Conservation (phyloP, 1,284 basidiomycete genomes). For the Hypsizygus ulmarius region DNA sequence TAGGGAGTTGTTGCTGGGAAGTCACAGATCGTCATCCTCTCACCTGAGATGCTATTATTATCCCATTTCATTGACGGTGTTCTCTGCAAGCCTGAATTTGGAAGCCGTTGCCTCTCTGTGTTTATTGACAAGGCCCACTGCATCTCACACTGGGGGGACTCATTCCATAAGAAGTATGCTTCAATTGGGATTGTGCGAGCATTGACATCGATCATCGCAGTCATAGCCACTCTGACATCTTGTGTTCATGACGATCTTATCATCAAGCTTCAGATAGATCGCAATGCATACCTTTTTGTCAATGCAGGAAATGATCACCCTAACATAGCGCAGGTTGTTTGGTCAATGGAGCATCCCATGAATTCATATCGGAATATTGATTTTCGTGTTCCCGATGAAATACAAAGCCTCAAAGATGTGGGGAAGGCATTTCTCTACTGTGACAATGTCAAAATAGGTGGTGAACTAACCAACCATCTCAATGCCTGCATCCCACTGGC, state of each 20-base stretch:
- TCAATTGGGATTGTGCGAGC: constrained; percentile 33
- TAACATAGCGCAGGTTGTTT: constrained; percentile 37
- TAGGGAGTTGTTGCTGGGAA: constrained; percentile 30
- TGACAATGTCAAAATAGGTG: constrained; percentile 25
- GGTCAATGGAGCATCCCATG: constrained; percentile 35
- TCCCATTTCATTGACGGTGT: constrained; percentile 31
- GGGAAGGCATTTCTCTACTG: constrained; percentile 28
- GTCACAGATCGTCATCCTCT: constrained; percentile 37
- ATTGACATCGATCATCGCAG: constrained; percentile 27
- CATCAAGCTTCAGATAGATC: constrained; percentile 29
- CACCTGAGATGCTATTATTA: constrained; percentile 38
- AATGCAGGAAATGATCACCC: constrained; percentile 37
- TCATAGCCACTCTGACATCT: constrained; percentile 38
- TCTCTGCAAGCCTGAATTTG: constrained; percentile 30
- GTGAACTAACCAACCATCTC: constrained; percentile 26
- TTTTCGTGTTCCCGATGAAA: constrained; percentile 29
- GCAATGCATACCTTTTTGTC: constrained; percentile 18
- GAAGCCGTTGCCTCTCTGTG: constrained; percentile 26
- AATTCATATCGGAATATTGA: constrained; percentile 36
- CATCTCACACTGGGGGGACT: constrained; percentile 38
- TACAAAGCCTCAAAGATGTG: constrained; percentile 12
- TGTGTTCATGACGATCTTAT: constrained; percentile 32
- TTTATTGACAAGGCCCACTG: constrained; percentile 40
- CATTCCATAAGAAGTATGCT: constrained; percentile 40
- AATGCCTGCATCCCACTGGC: constrained; percentile 14